Evolutionary conservation across 306 rosid genomes (phyloP).

Genomic region (Cicer yamashitae): DNA sequence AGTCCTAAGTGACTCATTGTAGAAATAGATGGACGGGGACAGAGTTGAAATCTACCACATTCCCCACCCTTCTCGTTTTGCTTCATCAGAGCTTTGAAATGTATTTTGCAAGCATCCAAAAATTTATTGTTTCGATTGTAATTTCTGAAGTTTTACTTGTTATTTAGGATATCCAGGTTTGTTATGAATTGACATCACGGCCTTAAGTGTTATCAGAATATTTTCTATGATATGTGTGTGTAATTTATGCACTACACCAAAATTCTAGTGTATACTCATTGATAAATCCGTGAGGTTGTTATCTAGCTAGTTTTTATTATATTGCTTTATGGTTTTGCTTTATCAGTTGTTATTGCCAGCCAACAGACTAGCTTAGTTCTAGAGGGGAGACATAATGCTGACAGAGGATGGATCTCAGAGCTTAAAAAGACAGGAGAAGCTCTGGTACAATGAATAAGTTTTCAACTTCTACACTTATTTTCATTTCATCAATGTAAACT

Average conservation of each 20-base stretch:
- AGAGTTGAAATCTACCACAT: constrained; percentile 5
- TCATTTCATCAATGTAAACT: constrained; percentile 21
- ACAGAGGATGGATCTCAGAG: constrained; percentile 87
- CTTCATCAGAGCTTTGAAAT: constrained; percentile 12
- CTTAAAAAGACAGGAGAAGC: constrained; percentile 76
- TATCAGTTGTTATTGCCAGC: constrained; percentile 61
- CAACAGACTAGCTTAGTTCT: constrained; percentile 73
- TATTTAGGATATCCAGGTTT: constrained; percentile 23
- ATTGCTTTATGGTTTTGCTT: constrained; percentile 45
- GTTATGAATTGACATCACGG: constrained; percentile 17
- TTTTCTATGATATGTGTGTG: constrained; percentile 2
- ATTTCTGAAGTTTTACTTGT: constrained; percentile 29
- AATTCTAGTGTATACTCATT: constrained; percentile 31
- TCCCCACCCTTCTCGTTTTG: background rate
- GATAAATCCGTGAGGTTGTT: constrained; percentile 25
- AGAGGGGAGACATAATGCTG: constrained; percentile 95
- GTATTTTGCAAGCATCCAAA: constrained; percentile 15
- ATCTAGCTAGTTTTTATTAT: constrained; percentile 29
- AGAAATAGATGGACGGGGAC: constrained; percentile 36
- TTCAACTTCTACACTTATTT: constrained; percentile 3
- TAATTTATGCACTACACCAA: constrained; percentile 15
- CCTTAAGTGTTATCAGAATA: constrained; percentile 30
- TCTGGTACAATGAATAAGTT: constrained; percentile 60
- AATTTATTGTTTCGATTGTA: constrained; percentile 14
- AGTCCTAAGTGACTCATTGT: constrained; percentile 22